These are phyloP conservation scores for Voacanga thouarsii DNA, from an alignment of 257 asterid genomes.

Conservation along the genomic window DNA sequence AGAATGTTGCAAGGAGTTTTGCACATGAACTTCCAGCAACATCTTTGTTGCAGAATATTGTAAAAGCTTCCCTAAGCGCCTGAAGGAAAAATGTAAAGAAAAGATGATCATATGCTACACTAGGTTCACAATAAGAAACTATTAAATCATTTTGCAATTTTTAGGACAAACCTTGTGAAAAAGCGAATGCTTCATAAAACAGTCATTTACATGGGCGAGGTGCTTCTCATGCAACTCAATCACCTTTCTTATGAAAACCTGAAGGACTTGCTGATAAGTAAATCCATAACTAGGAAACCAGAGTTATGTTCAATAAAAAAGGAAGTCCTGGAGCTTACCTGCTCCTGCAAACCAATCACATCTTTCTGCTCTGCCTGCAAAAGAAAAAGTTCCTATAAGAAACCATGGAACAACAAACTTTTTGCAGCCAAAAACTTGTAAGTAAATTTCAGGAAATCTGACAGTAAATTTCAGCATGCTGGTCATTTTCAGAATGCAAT, in stretches of 20 bases:
- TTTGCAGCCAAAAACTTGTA: background rate
- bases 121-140: background rate
- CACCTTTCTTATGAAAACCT: constrained; percentile 88
- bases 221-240: constrained; percentile 93
- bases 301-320: too few species aligned
- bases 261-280: constrained; percentile 30
- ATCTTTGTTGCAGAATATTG: constrained; percentile 90
- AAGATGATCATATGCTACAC: background rate
- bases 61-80: constrained; percentile 99
- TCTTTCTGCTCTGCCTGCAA: constrained; percentile 89
- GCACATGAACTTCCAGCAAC: constrained; percentile 98
- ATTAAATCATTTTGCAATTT: constrained; percentile 9
- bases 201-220: constrained; percentile 85
- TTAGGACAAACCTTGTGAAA: constrained; percentile 83
- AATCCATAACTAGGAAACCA: too few species aligned
- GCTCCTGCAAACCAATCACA: constrained; percentile 60
- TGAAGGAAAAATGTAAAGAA: constrained; percentile 21
- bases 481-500: background rate
- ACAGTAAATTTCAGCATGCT: background rate
- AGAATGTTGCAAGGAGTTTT: constrained; percentile 92
- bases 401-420: constrained; percentile 7
- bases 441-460: background rate
- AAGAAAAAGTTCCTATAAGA: constrained; percentile 23
- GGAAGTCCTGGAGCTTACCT: too few species aligned
- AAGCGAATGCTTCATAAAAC: constrained; percentile 83